Evolutionary conservation across 768 basidiomycete species (phyloP), one percentile per base, ranked within the genome.

Genomic region (Mycena maculata): DNA sequence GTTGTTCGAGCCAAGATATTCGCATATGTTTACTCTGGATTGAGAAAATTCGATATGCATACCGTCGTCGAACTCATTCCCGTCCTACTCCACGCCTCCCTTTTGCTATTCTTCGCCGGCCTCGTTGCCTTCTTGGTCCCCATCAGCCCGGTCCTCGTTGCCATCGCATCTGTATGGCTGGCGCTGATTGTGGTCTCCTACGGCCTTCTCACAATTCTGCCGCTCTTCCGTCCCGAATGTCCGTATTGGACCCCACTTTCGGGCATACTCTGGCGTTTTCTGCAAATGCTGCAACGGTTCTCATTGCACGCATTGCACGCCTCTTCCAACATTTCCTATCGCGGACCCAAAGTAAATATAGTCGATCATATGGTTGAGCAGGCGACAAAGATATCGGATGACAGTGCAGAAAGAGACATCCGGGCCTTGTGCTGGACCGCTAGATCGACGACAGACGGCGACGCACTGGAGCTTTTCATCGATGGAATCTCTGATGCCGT

Each of bases 211-310:
- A 61, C 60, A 4, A 25, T 30, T 39, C 10, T 61, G 3, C 60
- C 60, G 25, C 25, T 61, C 15, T 50, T 38, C 39, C 22, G 18
- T 0, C 28, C 60, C 20, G 48, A 61, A 18, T 61, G 33, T 28
- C 60, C 60, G 18, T 61, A 61, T 36, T 42, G 60, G 60, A 61
- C 60, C 2, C 60, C 60, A 28, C 60, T 61, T 28, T 61, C 60
- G 12, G 49, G 60, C 18, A 42, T 49, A 7, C 16, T 61, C 6
- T 61, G 48, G 48, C 60, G 36, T 11, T 6, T 61, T 13, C 12
- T 52, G 11, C 36, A 31, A 27, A 30, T 20, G 1, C 2, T 39
- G 20, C 8, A 38, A 10, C 15, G 15, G 11, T 28, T 18, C 1
- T 49, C 48, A 25, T 36, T 36, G 33, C 33, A 36, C 33, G 13